phyloP scores from a whole-genome alignment of 768 basidiomycete species.

The Dictyophora rubrovolvata region DNA sequence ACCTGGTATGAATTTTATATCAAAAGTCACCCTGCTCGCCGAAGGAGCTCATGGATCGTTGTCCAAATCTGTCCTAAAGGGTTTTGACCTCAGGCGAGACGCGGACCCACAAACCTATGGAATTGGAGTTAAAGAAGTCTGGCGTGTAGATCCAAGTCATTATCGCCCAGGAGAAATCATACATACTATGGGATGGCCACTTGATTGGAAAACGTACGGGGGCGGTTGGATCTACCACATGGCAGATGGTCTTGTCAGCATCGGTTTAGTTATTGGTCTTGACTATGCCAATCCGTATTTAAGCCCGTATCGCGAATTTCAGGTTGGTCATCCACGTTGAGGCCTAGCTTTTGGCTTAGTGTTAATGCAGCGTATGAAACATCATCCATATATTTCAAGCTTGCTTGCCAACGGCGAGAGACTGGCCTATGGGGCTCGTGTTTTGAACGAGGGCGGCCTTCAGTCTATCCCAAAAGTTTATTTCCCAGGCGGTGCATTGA shows the following conservation, averaged over 20 bases:
- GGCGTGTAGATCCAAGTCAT: constrained; percentile 63
- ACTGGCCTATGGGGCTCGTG: constrained; percentile 83
- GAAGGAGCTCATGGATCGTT: constrained; percentile 94
- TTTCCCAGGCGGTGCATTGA: constrained; percentile 92
- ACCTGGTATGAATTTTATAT: constrained; percentile 92
- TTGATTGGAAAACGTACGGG: constrained; percentile 76
- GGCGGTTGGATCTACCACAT: constrained; percentile 96
- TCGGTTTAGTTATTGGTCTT: constrained; percentile 87
- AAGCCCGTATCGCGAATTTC: constrained; percentile 86
- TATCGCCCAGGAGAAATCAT: constrained; percentile 69
- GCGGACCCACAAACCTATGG: constrained; percentile 89
- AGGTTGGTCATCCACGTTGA: constrained; percentile 38
- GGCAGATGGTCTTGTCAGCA: constrained; percentile 78
- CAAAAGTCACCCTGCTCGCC: constrained; percentile 84
- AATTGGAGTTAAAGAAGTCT: constrained; percentile 94
- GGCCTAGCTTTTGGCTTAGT: constrained; percentile 7
- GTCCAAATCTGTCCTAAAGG: constrained; percentile 64
- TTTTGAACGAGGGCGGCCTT: constrained; percentile 86
- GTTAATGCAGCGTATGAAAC: constrained; percentile 69
- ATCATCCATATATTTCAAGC: constrained; percentile 84
- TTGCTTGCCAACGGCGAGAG: constrained; percentile 70
- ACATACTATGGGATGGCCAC: constrained; percentile 92
- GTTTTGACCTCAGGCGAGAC: constrained; percentile 62
- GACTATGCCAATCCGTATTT: constrained; percentile 94
- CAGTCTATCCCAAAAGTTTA: constrained; percentile 78